Evolutionary conservation across 228 moss, liverwort and hornwort species (phyloP), one percentile per base, ranked within the genome.

Genomic region (Sphagnum magellanicum): DNA sequence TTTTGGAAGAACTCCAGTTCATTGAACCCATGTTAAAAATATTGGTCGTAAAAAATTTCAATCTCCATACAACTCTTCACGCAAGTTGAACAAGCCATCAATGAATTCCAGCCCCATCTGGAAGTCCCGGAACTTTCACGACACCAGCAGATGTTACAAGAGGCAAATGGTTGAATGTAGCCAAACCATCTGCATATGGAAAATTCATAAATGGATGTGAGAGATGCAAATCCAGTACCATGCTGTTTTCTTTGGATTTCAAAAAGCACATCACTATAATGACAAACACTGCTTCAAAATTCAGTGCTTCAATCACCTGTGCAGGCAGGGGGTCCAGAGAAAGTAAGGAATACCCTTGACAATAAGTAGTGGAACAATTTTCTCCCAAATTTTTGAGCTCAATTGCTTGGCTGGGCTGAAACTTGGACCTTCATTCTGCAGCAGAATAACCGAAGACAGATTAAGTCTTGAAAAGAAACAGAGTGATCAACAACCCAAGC

Each of bases 311-410:
- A 32, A 32, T 32, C 3, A 32, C 32, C 32, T 32, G 3, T 32
- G 32, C 32, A 32, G 32, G 32, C 32, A 32, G 32, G 32, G 32
- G 32, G 32, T 32, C 32, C 32, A 32, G 32, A 10, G 59, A 59
- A 59, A 65, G 49, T 14, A 7, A 65, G 47, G 58, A 57, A 48
- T 77, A 96, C 96, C 93, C 90, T 90, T 76, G 61, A 93, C 91
- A 78, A 81, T 91, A 6, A 97, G 85, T 16, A 97, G 77, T 48
- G 87, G 85, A 61, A 89, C 87, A 48, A 97, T 67, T 71, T 93
- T 97, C 77, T 91, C 96, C 96, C 93, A 97, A 57, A 97, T 71
- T 78, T 93, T 97, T 14, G 96, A 92, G 68, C 93, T 92, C 51
- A 97, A 78, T 71, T 97, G 93, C 76, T 92, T 97, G 15, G 76